phyloP scores from a whole-genome alignment of 169 alveolate genomes.

The Eimeria sp. region DNA sequence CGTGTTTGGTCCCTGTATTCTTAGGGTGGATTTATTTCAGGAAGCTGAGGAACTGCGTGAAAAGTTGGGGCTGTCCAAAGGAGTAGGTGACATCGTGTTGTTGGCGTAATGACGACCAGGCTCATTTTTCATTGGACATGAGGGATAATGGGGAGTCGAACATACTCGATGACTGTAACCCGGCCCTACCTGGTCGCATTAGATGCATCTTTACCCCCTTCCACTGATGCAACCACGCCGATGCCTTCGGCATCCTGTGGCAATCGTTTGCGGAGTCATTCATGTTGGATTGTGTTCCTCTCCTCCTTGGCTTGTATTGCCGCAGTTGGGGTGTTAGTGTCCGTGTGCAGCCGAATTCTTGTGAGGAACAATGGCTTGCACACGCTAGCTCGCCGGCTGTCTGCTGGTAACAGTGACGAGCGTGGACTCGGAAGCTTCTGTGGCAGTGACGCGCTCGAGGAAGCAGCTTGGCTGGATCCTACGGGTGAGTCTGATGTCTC shows the following conservation, averaged over 20 bases:
- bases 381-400: constrained; percentile 2
- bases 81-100: neutral
- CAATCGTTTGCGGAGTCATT: neutral
- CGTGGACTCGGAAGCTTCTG: neutral
- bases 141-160: neutral
- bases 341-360: neutral
- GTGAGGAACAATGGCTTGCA: neutral
- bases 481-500: neutral
- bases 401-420: neutral
- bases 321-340: neutral
- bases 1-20: neutral
- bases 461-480: neutral
- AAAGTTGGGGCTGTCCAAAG: neutral
- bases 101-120: neutral
- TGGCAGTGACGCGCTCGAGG: neutral
- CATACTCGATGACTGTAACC: neutral
- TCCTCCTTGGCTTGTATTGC: constrained; percentile 1
- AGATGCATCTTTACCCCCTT: neutral
- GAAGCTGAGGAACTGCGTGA: neutral
- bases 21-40: neutral
- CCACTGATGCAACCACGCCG: neutral
- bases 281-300: neutral
- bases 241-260: neutral
- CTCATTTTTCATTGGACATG: neutral
- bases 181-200: neutral